Evolutionary conservation across 371 early-diverging fungal genomes (phyloP).

Genomic region (Mortierella sp.): DNA sequence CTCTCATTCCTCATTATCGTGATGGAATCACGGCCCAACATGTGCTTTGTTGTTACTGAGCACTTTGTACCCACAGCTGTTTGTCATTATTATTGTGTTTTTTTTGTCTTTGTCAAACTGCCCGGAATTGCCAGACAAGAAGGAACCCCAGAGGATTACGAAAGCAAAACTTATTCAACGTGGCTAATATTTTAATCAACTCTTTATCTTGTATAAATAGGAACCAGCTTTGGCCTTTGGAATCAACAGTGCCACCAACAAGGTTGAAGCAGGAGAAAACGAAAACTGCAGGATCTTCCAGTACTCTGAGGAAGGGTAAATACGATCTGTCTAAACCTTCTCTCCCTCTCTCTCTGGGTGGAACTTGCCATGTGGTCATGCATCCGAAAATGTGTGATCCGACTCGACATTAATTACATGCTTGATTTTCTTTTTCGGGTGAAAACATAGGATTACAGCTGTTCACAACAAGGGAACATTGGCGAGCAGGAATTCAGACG

Average conservation of each 20-base stretch:
- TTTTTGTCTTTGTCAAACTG: not conserved
- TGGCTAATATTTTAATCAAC: not conserved
- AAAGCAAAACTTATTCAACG: not conserved
- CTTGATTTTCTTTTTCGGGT: too few relatives aligned
- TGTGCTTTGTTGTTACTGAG: not conserved
- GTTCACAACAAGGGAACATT: conserved; percentile 59
- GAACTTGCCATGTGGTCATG: not conserved
- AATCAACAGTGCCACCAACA: conserved; percentile 66
- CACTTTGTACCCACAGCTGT: not conserved
- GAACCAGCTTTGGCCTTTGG: conserved; percentile 65
- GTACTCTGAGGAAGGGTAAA: conserved; percentile 58
- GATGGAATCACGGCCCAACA: not conserved
- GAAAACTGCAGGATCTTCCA: conserved; percentile 73
- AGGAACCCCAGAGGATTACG: too few relatives aligned
- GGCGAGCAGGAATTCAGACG: conserved; percentile 59
- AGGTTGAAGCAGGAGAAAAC: conserved; percentile 69
- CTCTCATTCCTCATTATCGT: conserved; percentile 10
- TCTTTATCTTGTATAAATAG: conserved; percentile 37
- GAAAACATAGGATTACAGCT: conserved; percentile 43
- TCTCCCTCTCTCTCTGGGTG: not conserved
- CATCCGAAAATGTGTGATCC: too few relatives aligned
- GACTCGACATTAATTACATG: not conserved
- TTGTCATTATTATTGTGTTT: not conserved
- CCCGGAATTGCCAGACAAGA: too few relatives aligned
- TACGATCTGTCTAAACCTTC: not conserved